Conservation (phyloP, 2,329 filamentous ascomycete genomes). For the Fusarium compactum region DNA sequence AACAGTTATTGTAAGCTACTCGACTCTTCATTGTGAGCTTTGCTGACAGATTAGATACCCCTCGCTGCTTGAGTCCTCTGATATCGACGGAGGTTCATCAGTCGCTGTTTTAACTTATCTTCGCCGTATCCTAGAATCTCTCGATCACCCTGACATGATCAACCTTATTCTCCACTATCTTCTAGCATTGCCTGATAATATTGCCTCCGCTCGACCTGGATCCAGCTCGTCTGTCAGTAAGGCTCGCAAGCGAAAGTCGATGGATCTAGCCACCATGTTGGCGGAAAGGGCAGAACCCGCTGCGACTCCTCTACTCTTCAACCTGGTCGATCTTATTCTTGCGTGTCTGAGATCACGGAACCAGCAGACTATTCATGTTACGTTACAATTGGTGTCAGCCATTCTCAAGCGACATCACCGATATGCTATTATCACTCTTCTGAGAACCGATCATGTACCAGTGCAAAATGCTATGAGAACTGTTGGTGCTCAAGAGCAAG, state of each 20-base stretch:
- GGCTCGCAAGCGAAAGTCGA: conserved; percentile 85
- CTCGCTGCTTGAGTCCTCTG: conserved; percentile 94
- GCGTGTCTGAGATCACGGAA: conserved; percentile 87
- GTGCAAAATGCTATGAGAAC: conserved; percentile 71
- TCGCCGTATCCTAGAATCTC: conserved; percentile 86
- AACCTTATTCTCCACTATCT: conserved; percentile 94
- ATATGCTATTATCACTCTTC: conserved; percentile 82
- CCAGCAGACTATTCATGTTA: conserved; percentile 89
- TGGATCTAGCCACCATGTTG: conserved; percentile 86
- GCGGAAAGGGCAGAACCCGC: conserved; percentile 79
- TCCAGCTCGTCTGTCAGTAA: conserved; percentile 70
- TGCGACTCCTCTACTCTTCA: conserved; percentile 88
- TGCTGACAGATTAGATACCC: conserved; percentile 75
- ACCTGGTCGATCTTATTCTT: conserved; percentile 89
- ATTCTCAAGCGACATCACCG: conserved; percentile 89
- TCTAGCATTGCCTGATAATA: conserved; percentile 77
- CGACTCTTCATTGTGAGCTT: background rate
- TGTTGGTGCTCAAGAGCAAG: conserved; percentile 78
- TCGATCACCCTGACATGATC: conserved; percentile 94
- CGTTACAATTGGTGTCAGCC: conserved; percentile 86
- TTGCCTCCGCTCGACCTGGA: conserved; percentile 52
- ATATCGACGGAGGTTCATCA: conserved; percentile 95
- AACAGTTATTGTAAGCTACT: conserved; percentile 84
- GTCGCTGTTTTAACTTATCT: conserved; percentile 96
- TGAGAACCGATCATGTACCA: conserved; percentile 73